phyloP scores from a whole-genome alignment of 371 early-diverging fungal species.

The Actinomucor elegans region DNA sequence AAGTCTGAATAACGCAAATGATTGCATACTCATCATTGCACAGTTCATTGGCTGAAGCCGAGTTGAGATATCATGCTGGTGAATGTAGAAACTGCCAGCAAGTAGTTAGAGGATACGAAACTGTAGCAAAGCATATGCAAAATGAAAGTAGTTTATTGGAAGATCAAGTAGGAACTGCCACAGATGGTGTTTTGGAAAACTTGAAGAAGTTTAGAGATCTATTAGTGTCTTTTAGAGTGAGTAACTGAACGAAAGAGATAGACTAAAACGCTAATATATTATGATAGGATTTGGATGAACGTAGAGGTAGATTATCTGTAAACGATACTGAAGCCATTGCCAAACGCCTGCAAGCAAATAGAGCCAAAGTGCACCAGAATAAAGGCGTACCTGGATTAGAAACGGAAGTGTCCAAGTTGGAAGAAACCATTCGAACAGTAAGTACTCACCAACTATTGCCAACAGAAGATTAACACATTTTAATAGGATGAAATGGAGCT shows the following conservation, averaged over 20 bases:
- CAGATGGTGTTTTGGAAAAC: slow-evolving; percentile 63
- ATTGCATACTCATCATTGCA: too few relatives aligned
- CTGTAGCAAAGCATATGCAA: slow-evolving; percentile 62
- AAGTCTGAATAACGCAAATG: too few relatives aligned
- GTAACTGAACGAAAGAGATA: too few relatives aligned
- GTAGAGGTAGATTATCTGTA: slow-evolving; percentile 28
- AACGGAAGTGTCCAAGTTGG: slow-evolving; percentile 37
- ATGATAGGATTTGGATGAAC: slow-evolving; percentile 33
- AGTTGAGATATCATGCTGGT: slow-evolving; percentile 59
- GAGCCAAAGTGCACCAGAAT: slow-evolving; percentile 40
- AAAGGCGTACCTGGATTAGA: slow-evolving; percentile 49
- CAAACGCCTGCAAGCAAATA: slow-evolving; percentile 32
- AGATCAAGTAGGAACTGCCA: slow-evolving; percentile 46
- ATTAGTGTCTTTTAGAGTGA: slow-evolving; percentile 62
- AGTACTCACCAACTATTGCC: slow-evolving; percentile 75
- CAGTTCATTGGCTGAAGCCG: slow-evolving; percentile 61
- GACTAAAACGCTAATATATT: too few relatives aligned
- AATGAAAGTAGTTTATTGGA: slow-evolving; percentile 53
- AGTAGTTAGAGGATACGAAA: slow-evolving; percentile 58
- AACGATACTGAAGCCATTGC: slow-evolving; percentile 40
- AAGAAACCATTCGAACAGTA: slow-evolving; percentile 39
- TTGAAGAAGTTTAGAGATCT: slow-evolving; percentile 72
- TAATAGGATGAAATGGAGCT: slow-evolving; percentile 95
- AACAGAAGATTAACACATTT: too few relatives aligned
- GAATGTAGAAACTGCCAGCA: slow-evolving; percentile 63